Conservation (phyloP, 179 eudicot genomes). For the Vitellaria paradoxa region DNA sequence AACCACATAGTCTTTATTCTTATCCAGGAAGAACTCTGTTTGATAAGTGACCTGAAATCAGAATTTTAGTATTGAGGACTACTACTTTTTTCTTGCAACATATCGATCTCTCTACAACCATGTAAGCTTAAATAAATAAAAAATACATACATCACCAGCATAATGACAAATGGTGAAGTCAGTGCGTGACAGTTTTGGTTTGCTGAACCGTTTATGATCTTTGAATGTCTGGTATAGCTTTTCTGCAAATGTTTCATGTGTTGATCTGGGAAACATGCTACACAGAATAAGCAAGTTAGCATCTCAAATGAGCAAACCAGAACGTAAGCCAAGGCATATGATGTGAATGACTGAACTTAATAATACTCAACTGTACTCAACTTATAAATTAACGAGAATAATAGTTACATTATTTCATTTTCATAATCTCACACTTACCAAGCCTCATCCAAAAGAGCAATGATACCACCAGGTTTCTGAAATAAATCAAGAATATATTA, state of each 20-base stretch:
- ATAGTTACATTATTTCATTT: neutral
- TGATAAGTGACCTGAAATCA: slow-evolving; percentile 84
- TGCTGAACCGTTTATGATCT: slow-evolving; percentile 70
- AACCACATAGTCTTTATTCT: slow-evolving; percentile 92
- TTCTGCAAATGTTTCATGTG: slow-evolving; percentile 77
- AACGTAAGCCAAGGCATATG: neutral
- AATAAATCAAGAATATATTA: slow-evolving; percentile 5
- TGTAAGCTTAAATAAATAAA: slow-evolving; percentile 51
- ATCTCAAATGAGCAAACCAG: neutral
- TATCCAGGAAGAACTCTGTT: slow-evolving; percentile 81
- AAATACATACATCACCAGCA: slow-evolving; percentile 74
- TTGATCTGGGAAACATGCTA: slow-evolving; percentile 89
- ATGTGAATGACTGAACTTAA: neutral
- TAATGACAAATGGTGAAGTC: slow-evolving; percentile 78
- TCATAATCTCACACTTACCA: slow-evolving; percentile 50
- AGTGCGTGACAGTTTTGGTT: slow-evolving; percentile 76
- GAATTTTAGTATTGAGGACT: neutral
- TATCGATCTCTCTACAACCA: slow-evolving; percentile 33
- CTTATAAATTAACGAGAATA: neutral
- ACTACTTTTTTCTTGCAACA: neutral
- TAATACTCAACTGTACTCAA: neutral
- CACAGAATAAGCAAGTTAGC: slow-evolving; percentile 14
- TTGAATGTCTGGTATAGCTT: slow-evolving; percentile 83
- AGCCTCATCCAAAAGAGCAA: slow-evolving; percentile 98
- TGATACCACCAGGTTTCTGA: slow-evolving; percentile 98